These are phyloP conservation scores for Flaveria bidentis DNA, from an alignment of 129 eudicot species.

Conservation along the genomic window DNA sequence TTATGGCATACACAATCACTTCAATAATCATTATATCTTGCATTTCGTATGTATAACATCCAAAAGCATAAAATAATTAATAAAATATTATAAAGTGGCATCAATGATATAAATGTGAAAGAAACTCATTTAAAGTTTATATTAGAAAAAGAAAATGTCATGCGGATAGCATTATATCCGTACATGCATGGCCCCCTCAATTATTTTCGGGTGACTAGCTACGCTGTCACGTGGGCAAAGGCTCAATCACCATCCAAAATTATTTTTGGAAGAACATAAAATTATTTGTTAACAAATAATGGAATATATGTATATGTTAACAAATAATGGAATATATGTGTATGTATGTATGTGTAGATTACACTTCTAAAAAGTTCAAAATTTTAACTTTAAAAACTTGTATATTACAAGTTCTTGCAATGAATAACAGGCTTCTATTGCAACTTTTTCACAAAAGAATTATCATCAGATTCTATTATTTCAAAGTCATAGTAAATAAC, in stretches of 20 bases:
- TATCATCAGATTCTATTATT: no score
- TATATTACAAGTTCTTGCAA: no score
- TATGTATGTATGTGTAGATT: no score
- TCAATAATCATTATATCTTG: not conserved
- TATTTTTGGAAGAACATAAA: not conserved
- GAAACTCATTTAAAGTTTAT: not conserved
- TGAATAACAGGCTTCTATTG: no score
- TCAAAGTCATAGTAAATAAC: no score
- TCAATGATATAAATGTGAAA: not conserved
- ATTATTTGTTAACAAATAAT: not conserved
- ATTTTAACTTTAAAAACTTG: no score
- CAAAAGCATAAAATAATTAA: not conserved
- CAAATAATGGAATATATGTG: no score
- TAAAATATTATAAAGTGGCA: conserved; percentile 1
- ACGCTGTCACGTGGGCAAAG: not conserved
- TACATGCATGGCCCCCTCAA: conserved; percentile 7
- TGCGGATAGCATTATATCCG: not conserved
- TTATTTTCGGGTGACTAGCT: not conserved
- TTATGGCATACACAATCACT: not conserved
- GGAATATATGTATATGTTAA: not conserved
- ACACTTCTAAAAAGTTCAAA: no score
- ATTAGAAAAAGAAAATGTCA: not conserved
- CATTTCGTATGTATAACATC: not conserved
- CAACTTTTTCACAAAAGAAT: no score
- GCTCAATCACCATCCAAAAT: not conserved